Evolutionary conservation across 1,284 basidiomycete species (phyloP).

Genomic region (Ceratobasidium sp.): DNA sequence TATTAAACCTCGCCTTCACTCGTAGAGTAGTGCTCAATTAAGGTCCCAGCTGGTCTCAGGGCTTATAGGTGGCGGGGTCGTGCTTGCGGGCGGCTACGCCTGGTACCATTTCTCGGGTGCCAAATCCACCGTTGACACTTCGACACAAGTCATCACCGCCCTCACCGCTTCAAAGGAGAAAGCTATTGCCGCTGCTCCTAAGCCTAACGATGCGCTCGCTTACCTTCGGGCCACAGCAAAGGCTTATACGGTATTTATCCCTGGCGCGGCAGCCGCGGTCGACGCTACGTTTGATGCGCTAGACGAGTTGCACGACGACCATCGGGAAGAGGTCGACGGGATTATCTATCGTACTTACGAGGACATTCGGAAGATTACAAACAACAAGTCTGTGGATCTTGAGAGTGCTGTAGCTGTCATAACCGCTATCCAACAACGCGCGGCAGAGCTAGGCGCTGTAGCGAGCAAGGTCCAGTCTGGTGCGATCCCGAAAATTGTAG

Average conservation of each 20-base stretch:
- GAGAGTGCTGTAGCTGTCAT: conserved; percentile 53
- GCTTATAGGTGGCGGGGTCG: conserved; percentile 54
- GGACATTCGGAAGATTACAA: conserved; percentile 55
- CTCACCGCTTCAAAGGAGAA: conserved; percentile 55
- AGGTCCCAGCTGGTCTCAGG: conserved; percentile 52
- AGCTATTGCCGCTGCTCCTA: conserved; percentile 53
- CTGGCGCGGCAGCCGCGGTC: conserved; percentile 58
- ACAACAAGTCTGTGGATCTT: conserved; percentile 50
- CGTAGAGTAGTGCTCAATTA: no score
- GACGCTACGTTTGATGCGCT: conserved; percentile 60
- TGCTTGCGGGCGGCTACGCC: conserved; percentile 52
- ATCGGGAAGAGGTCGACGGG: conserved; percentile 58
- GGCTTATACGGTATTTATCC: conserved; percentile 58
- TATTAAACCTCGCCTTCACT: no score
- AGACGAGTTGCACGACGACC: conserved; percentile 57
- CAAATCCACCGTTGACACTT: conserved; percentile 55
- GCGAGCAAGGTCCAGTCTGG: conserved; percentile 38
- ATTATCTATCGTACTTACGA: conserved; percentile 58
- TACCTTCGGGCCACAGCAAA: conserved; percentile 58
- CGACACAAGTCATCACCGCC: conserved; percentile 53
- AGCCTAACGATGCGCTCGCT: conserved; percentile 56
- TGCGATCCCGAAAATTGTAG: conserved; percentile 35
- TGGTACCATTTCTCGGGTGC: conserved; percentile 59
- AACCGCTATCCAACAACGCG: conserved; percentile 51
- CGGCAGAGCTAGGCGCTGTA: conserved; percentile 34